Conservation (phyloP, 306 rosid genomes). For the Echinosophora koreensis region DNA sequence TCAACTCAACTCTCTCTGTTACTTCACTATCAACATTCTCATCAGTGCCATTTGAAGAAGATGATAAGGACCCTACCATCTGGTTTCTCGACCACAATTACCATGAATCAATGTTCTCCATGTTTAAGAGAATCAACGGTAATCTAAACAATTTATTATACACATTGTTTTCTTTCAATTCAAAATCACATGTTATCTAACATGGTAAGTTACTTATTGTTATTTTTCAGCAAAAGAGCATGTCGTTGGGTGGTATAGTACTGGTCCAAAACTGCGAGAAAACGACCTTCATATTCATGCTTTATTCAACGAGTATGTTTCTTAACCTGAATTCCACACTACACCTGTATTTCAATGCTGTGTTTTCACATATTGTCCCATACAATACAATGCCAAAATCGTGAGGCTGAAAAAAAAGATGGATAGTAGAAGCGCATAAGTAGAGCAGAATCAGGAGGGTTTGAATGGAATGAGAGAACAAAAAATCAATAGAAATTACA, state of each 20-base stretch:
- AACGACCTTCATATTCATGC: slow-evolving; percentile 89
- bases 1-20: too few relatives aligned
- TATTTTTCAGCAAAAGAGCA: slow-evolving; percentile 84
- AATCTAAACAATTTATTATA: too few relatives aligned
- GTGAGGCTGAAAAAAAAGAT: not conserved
- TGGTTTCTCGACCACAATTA: slow-evolving; percentile 97
- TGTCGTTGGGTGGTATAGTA: slow-evolving; percentile 94
- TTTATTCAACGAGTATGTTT: slow-evolving; percentile 73
- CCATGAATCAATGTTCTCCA: slow-evolving; percentile 84
- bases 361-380: too few relatives aligned
- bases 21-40: too few relatives aligned
- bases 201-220: not conserved
- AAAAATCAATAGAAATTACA: not conserved
- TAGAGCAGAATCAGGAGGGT: not conserved
- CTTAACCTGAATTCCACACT: slow-evolving; percentile 50
- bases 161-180: slow-evolving; percentile 4
- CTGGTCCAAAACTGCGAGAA: slow-evolving; percentile 91
- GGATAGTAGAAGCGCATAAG: not conserved
- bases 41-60: slow-evolving; percentile 99
- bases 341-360: not conserved
- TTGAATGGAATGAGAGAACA: not conserved
- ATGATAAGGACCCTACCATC: slow-evolving; percentile 86
- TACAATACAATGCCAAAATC: not conserved
- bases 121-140: slow-evolving; percentile 95
- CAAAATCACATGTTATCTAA: slow-evolving; percentile 16